Conservation (phyloP, 2,329 filamentous ascomycete species). For the Zymoseptoria crescenta region DNA sequence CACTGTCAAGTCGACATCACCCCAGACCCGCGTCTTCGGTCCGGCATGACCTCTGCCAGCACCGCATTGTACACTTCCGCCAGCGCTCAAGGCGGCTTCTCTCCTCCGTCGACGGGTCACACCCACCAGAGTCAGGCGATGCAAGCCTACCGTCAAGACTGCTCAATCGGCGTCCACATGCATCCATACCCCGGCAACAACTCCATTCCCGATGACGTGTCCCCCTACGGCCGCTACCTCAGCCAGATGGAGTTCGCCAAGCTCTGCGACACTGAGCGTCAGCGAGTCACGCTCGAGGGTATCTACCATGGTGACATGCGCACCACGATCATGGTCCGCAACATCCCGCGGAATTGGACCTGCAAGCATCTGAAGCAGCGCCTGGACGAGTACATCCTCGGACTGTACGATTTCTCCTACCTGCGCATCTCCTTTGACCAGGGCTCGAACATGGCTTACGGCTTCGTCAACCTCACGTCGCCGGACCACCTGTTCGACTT, state of each 20-base stretch:
- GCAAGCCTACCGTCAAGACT: too few relatives aligned
- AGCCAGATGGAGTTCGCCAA: too few relatives aligned
- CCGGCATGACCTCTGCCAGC: not conserved
- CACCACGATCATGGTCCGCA: slow-evolving; percentile 72
- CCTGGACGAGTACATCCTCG: slow-evolving; percentile 69
- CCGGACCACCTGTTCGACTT: slow-evolving; percentile 62
- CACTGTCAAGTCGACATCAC: not conserved
- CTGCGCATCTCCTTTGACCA: slow-evolving; percentile 62
- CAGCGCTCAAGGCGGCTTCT: too few relatives aligned
- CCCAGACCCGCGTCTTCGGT: not conserved
- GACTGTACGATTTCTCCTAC: slow-evolving; percentile 92
- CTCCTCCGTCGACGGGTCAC: too few relatives aligned
- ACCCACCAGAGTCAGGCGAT: too few relatives aligned
- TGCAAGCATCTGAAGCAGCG: slow-evolving; percentile 59
- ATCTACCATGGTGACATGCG: slow-evolving; percentile 44
- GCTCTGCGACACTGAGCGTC: not conserved
- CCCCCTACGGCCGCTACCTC: too few relatives aligned
- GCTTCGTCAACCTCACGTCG: slow-evolving; percentile 90
- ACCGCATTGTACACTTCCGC: not conserved
- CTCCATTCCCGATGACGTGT: too few relatives aligned
- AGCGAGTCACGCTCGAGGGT: slow-evolving; percentile 16
- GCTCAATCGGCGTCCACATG: too few relatives aligned
- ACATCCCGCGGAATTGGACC: slow-evolving; percentile 86
- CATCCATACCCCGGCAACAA: too few relatives aligned
- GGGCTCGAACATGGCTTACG: slow-evolving; percentile 73